Evolutionary conservation across 768 basidiomycete genomes (phyloP).

Genomic region (Podaxis pistillaris): DNA sequence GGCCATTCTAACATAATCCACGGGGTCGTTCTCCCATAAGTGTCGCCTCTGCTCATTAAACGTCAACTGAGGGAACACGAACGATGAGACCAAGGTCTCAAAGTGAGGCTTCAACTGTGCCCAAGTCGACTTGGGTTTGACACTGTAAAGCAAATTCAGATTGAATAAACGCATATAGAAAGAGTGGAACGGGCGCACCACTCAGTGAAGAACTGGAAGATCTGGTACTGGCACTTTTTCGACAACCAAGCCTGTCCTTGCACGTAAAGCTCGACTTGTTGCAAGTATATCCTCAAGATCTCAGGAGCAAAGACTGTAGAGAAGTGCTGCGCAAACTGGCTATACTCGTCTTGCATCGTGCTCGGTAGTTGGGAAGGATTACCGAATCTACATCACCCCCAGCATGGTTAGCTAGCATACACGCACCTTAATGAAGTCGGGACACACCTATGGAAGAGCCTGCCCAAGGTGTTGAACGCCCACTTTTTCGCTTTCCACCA

Average conservation of each 20-base stretch:
- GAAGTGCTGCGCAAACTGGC: constrained; percentile 74
- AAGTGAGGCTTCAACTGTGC: constrained; percentile 82
- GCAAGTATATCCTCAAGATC: constrained; percentile 78
- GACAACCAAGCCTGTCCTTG: constrained; percentile 75
- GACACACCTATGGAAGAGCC: constrained; percentile 69
- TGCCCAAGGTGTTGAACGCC: constrained; percentile 80
- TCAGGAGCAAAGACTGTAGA: constrained; percentile 79
- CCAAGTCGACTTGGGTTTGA: constrained; percentile 95
- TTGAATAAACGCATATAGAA: neutral
- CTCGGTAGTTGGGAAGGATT: constrained; percentile 85
- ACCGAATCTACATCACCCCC: constrained; percentile 54
- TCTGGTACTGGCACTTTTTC: constrained; percentile 80
- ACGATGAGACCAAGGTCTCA: constrained; percentile 70
- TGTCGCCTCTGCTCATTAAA: constrained; percentile 68
- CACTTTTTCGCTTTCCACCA: constrained; percentile 97
- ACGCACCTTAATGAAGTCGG: neutral
- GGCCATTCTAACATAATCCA: constrained; percentile 76
- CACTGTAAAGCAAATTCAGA: constrained; percentile 40
- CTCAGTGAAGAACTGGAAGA: constrained; percentile 84
- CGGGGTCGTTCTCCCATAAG: constrained; percentile 78
- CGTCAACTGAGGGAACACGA: constrained; percentile 84
- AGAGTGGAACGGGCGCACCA: constrained; percentile 52
- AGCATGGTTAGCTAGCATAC: neutral
- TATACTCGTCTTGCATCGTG: constrained; percentile 67
- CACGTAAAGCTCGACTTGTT: constrained; percentile 70